Conservation (phyloP, 441 rosid genomes). For the Erodium chrysanthum region DNA sequence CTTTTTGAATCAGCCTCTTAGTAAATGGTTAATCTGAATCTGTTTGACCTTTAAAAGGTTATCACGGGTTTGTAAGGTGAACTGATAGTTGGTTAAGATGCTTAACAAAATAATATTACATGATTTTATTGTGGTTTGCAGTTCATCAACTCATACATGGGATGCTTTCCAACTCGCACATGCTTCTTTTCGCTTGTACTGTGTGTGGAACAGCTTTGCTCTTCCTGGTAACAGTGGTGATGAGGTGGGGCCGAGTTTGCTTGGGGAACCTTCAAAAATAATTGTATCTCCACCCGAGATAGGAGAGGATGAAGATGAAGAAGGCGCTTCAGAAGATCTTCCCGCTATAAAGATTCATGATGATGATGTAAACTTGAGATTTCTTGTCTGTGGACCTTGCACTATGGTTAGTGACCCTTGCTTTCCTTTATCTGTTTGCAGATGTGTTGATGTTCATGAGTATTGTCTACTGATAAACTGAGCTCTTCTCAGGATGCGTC, state of each 20-base stretch:
- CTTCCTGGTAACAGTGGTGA: neutral
- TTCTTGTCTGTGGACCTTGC: constrained; percentile 5
- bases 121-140: neutral
- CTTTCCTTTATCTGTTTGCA: no score
- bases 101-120: no score
- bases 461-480: neutral
- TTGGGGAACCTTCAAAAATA: neutral
- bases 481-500: neutral
- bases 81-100: no score
- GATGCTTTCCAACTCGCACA: constrained; percentile 3
- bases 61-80: no score
- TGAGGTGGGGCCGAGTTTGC: neutral
- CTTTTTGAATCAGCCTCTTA: no score
- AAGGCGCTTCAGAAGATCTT: neutral
- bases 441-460: no score
- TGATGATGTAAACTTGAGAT: constrained; percentile 4
- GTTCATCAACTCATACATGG: constrained; percentile 5
- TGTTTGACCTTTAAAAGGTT: no score
- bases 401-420: neutral
- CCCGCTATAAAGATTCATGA: constrained; percentile 3
- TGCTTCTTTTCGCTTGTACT: neutral
- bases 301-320: constrained; percentile 4
- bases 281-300: neutral
- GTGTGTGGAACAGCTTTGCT: neutral
- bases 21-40: no score